Percentiles rank a stretch among this genome's conserved stretches.
Conservation (phyloP, 2,329 filamentous ascomycete genomes). For the Didymella segeticola region DNA sequence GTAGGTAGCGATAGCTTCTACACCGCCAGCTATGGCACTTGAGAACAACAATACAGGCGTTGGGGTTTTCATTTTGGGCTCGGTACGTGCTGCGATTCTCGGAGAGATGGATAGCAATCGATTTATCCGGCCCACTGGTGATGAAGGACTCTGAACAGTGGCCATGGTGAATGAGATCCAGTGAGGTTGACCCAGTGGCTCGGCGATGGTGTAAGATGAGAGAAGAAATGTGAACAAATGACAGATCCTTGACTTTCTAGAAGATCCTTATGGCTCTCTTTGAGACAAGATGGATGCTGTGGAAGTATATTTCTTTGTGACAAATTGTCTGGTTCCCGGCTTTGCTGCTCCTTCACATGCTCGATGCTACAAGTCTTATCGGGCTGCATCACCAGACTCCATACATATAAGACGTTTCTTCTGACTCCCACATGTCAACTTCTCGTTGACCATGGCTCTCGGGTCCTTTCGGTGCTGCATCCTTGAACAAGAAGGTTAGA, state of each 20-base stretch:
- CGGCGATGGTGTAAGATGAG: background rate
- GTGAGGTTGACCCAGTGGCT: too few species aligned
- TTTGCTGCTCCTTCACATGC: background rate
- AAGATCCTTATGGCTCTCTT: too few species aligned
- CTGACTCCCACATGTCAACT: background rate
- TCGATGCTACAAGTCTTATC: background rate
- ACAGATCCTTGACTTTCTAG: too few species aligned
- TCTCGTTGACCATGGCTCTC: background rate
- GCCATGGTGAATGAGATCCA: background rate
- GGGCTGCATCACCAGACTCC: background rate
- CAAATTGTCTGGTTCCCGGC: background rate
- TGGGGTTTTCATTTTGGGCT: conserved; percentile 8
- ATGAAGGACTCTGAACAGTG: background rate
- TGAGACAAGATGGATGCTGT: too few species aligned
- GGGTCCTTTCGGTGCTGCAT: background rate
- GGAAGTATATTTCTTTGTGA: background rate
- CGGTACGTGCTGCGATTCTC: background rate
- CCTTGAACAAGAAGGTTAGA: background rate
- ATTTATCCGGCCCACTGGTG: background rate
- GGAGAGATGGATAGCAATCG: background rate
- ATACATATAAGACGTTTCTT: background rate
- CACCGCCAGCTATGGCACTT: conserved; percentile 60
- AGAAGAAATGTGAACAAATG: background rate
- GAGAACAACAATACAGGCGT: conserved; percentile 52
- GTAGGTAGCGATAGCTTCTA: conserved; percentile 59